Base-by-base conservation (phyloP, 2,329 filamentous ascomycete species). In the Myriosclerotinia curreyana region DNA sequence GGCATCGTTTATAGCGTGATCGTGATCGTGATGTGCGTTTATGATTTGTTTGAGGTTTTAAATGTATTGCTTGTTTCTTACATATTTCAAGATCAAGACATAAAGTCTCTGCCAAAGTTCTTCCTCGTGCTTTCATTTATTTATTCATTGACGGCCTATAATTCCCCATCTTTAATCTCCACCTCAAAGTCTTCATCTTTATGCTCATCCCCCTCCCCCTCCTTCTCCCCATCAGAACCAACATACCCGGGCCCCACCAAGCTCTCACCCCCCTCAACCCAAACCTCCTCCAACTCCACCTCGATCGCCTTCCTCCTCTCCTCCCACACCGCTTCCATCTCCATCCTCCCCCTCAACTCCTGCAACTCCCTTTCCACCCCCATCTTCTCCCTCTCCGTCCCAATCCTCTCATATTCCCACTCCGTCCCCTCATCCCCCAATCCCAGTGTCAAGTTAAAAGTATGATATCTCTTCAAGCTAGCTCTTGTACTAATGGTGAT, bases 401-500 rank as follows among this genome's bases (percentile, higher is more conserved):
- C 95, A 70, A 99, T 98, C 64, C 91, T 86, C 76, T 97, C 90
- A 75, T 96, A 90, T 69, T 94, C 89, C 92, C 95, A 98, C 72
- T 90, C 89, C 62, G 91, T 88, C n/a, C 89, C 91, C 59, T 86
- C 83, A 20, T 90, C 86, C 60, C 93, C 94, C 65, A 90, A 79
- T 36, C 93, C 93, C 5, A 99, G 85, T 3, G 88, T 88, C 12
- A 99, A 86, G 71, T 96, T 96, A 77, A 87, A 97, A 0, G 88
- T 93, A 78, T 99, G 95, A 74, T 98, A 98, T 73, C 94, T 93
- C 77, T 97, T 97, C 65, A 99, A 83, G 28, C 92, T 96, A 17
- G 91, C 94, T 51, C 95, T 89, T 0, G 95, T 99, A 1, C 92
- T 96, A 66, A 99, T 94, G 0, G 95, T 99, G 71, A 99, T 95